Percentiles rank a stretch among this genome's conserved stretches.
These are phyloP conservation scores for Ambrosia artemisiifolia DNA, from an alignment of 129 eudicot species.

Conservation along the genomic window DNA sequence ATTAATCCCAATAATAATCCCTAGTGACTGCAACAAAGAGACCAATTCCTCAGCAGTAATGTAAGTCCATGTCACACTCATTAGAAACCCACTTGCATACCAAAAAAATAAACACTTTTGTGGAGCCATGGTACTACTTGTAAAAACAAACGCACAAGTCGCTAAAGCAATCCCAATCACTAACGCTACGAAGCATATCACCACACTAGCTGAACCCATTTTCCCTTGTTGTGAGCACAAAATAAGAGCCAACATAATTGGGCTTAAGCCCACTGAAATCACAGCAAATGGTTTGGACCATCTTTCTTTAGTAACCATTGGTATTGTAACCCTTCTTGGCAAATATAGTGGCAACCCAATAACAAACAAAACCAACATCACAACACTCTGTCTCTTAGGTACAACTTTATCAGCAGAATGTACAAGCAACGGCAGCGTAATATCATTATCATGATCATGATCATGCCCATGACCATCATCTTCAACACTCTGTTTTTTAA, in stretches of 20 bases:
- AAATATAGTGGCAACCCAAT: slow-evolving; percentile 43
- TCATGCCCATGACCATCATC: not conserved
- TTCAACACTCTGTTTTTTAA: slow-evolving; percentile 18
- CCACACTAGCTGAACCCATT: slow-evolving; percentile 16
- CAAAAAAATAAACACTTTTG: slow-evolving; percentile 42
- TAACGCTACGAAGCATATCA: slow-evolving; percentile 18
- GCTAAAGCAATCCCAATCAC: slow-evolving; percentile 44
- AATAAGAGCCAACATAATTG: slow-evolving; percentile 41
- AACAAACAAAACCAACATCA: slow-evolving; percentile 22
- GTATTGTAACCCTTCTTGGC: slow-evolving; percentile 73
- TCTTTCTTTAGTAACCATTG: slow-evolving; percentile 45
- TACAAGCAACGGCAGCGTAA: slow-evolving; percentile 29
- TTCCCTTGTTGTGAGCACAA: slow-evolving; percentile 27
- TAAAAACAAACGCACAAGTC: slow-evolving; percentile 26
- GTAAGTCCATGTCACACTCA: slow-evolving; percentile 37
- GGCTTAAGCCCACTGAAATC: slow-evolving; percentile 43
- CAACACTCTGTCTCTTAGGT: not conserved
- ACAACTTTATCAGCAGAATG: slow-evolving; percentile 14
- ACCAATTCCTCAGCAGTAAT: slow-evolving; percentile 53
- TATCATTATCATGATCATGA: not conserved
- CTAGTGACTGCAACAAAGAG: slow-evolving; percentile 50
- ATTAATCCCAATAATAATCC: slow-evolving; percentile 45
- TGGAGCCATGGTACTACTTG: slow-evolving; percentile 46
- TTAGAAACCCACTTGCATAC: slow-evolving; percentile 48
- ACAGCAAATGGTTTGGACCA: slow-evolving; percentile 63